Evolutionary conservation across 2,329 filamentous ascomycete genomes (phyloP).

Genomic region (Hypoxylon sp.): DNA sequence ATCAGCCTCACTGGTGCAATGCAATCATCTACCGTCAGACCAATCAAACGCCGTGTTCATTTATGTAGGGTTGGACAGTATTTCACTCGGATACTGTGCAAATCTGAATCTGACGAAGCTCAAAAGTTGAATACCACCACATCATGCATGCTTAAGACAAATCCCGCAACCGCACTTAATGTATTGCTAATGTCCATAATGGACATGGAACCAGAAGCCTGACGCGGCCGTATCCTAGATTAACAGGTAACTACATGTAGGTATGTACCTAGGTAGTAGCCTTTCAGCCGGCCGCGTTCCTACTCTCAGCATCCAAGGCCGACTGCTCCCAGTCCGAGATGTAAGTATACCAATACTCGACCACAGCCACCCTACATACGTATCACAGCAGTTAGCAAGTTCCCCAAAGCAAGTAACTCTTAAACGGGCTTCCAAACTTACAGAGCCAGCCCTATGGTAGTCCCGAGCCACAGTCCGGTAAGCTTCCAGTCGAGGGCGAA

Average conservation of each 20-base stretch:
- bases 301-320: conserved; percentile 64
- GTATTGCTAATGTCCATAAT: no score
- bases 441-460: conserved; percentile 77
- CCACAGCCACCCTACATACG: conserved; percentile 65
- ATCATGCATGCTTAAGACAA: conserved; percentile 1
- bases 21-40: conserved; percentile 7
- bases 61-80: conserved; percentile 14
- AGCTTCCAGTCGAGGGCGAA: conserved; percentile 84
- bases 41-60: conserved; percentile 20
- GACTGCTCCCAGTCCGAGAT: conserved; percentile 67
- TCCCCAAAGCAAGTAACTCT: neutral
- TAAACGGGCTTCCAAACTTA: conserved; percentile 54
- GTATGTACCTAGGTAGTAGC: neutral
- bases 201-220: no score
- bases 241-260: no score
- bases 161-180: conserved; percentile 6
- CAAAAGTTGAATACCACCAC: neutral
- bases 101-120: neutral
- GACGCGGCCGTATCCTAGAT: no score
- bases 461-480: conserved; percentile 83
- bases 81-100: conserved; percentile 22
- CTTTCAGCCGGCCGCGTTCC: conserved; percentile 62
- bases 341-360: conserved; percentile 67
- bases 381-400: conserved; percentile 21
- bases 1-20: conserved; percentile 36